These are phyloP conservation scores for Chaetomium fimeti DNA, from an alignment of 495 filamentous ascomycete species.

Conservation along the genomic window DNA sequence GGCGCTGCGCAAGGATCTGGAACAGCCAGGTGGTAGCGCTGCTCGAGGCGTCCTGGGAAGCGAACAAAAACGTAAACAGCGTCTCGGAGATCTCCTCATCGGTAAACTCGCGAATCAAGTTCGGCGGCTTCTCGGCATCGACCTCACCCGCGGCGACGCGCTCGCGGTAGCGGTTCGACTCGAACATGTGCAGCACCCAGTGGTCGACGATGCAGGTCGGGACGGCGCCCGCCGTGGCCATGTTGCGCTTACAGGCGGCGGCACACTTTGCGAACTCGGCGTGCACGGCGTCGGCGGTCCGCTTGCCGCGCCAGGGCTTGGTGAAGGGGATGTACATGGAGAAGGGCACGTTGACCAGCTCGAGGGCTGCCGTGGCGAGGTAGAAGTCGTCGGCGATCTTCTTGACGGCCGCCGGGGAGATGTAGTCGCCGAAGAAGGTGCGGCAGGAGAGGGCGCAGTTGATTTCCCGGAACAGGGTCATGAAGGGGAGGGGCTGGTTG, in stretches of 20 bases:
- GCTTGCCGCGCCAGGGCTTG: slow-evolving; percentile 96
- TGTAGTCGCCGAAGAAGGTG: slow-evolving; percentile 95
- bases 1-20: slow-evolving; percentile 90
- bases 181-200: slow-evolving; percentile 83
- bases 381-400: slow-evolving; percentile 97
- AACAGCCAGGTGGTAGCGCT: slow-evolving; percentile 92
- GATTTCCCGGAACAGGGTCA: slow-evolving; percentile 89
- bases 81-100: slow-evolving; percentile 93
- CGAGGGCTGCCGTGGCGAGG: slow-evolving; percentile 88
- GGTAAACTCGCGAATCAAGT: slow-evolving; percentile 79
- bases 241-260: slow-evolving; percentile 85
- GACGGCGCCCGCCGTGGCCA: slow-evolving; percentile 86
- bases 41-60: slow-evolving; percentile 94
- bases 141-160: slow-evolving; percentile 54
- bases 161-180: slow-evolving; percentile 74
- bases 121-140: slow-evolving; percentile 73
- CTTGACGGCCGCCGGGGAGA: slow-evolving; percentile 80
- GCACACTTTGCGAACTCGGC: slow-evolving; percentile 87
- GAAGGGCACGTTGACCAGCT: slow-evolving; percentile 87
- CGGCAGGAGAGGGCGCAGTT: slow-evolving; percentile 93
- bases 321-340: slow-evolving; percentile 92
- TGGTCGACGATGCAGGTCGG: slow-evolving; percentile 89
- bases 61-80: slow-evolving; percentile 95
- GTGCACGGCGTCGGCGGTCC: slow-evolving; percentile 87
- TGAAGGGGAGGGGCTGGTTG: slow-evolving; percentile 72